Conservation (phyloP, 139 green algal genomes). For the Picochlorum sp. region DNA sequence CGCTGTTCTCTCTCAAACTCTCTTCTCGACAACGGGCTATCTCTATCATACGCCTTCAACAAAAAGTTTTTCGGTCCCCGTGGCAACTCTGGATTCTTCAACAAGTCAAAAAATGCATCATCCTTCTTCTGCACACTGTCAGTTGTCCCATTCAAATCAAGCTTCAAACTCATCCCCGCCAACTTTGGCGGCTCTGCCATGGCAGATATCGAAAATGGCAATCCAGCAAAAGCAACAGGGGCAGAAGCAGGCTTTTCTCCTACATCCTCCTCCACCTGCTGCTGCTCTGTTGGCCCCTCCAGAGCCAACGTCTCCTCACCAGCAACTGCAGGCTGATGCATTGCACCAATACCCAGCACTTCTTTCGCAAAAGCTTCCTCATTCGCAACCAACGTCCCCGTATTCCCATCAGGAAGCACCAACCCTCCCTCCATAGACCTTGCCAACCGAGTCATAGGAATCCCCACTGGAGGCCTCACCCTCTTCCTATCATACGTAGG, state of each 20-base stretch:
- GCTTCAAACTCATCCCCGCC: neutral
- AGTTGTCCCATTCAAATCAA: neutral
- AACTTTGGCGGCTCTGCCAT: neutral
- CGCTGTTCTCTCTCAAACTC: conserved; percentile 29
- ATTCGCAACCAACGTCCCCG: conserved; percentile 40
- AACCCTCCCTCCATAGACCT: conserved; percentile 43
- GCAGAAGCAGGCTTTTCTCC: neutral
- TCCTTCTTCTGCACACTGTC: neutral
- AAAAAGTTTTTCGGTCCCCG: conserved; percentile 22
- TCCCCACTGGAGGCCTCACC: conserved; percentile 50
- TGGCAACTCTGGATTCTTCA: conserved; percentile 10
- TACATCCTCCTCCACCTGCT: neutral
- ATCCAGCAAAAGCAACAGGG: neutral
- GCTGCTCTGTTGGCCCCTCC: neutral
- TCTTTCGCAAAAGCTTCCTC: conserved; percentile 42
- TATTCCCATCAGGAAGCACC: conserved; percentile 44
- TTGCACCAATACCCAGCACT: conserved; percentile 27
- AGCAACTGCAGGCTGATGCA: neutral
- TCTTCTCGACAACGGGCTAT: conserved; percentile 12
- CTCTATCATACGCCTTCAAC: conserved; percentile 16
- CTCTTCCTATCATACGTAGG: conserved; percentile 41
- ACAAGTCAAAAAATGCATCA: conserved; percentile 19
- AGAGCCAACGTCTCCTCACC: conserved; percentile 6
- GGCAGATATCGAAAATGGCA: neutral
- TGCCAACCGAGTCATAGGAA: conserved; percentile 48